These are phyloP conservation scores for Pisolithus orientalis DNA, from an alignment of 768 basidiomycete genomes.

Conservation along the genomic window DNA sequence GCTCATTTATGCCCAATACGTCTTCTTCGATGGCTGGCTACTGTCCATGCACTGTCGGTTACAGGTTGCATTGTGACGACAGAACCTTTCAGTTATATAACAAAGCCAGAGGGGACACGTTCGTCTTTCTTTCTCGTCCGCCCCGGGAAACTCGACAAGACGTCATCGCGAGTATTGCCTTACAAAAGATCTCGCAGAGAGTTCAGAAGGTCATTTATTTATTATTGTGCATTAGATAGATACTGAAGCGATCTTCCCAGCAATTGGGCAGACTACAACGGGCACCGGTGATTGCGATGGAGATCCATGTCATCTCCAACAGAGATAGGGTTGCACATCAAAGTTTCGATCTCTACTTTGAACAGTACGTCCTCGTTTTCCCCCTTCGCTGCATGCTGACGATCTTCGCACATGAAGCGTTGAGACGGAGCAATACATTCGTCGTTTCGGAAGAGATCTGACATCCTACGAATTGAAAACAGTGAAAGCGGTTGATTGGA, in stretches of 20 bases:
- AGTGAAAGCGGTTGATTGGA: conserved; percentile 36
- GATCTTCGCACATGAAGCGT: conserved; percentile 27
- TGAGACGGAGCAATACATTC: conserved; percentile 40
- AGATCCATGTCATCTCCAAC: conserved; percentile 66
- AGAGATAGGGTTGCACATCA: conserved; percentile 61
- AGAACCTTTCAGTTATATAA: conserved; percentile 54
- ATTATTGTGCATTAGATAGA: neutral
- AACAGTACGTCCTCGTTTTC: conserved; percentile 41
- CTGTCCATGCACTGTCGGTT: conserved; percentile 45
- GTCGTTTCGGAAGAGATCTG: conserved; percentile 40
- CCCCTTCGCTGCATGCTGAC: neutral
- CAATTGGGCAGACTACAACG: conserved; percentile 56
- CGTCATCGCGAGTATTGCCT: conserved; percentile 52
- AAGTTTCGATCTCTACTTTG: conserved; percentile 61
- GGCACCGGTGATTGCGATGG: conserved; percentile 44
- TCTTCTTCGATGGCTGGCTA: conserved; percentile 43
- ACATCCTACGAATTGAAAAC: conserved; percentile 37
- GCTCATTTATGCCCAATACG: conserved; percentile 53
- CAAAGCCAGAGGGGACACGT: conserved; percentile 45
- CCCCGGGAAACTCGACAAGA: conserved; percentile 40
- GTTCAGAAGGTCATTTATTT: conserved; percentile 41
- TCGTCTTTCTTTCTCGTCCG: conserved; percentile 49
- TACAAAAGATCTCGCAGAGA: conserved; percentile 51
- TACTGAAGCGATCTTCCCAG: conserved; percentile 24
- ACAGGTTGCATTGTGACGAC: conserved; percentile 52